Base-by-base conservation (phyloP, 805 yeast genomes). In the Kuraishia piskuri region DNA sequence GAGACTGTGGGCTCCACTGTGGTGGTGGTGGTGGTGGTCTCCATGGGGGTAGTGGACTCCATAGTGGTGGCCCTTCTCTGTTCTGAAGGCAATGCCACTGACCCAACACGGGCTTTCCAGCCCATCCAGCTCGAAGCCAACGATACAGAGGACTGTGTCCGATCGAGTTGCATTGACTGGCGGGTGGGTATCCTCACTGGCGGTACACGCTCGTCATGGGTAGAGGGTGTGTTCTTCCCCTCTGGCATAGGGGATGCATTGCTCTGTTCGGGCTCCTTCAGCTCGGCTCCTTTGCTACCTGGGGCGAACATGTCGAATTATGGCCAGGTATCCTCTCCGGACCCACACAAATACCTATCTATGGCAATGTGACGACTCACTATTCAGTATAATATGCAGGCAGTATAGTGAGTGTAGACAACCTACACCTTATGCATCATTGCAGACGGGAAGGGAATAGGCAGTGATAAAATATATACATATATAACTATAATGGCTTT, bases 141-240 rank as follows among this genome's bases (percentile, higher is more conserved):
- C 22, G 50, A 23, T 12, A 20, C 17, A 12, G 50, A 22, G 17
- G 50, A 48, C 14, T 48, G 50, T 22, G 26, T 25, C n/a, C 50
- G n/a, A 8, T 48, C 37, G 36, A 48, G 51, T 50, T 6, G 26
- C 49, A 5, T 48, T 55, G 50, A 24, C 55, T 22, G 50, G 51
- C 46, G 48, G 50, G 48, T 20, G 50, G 22, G 54, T 51, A 23
- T 19, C 54, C 22, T 63, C 79, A 1, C 72, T 83, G 17, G 79
- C 78, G 57, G 76, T 82, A 1, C 90, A 89, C 0, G 84, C 82
- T 55, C 62, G 81, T 1, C 79, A 82, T 54, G 67, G 90, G 22
- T 84, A 76, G 62, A 64, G 74, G 5, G 68, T 84, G 21, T 70
- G 73, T 4, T 84, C 78, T 56, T 69, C 74, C 17, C 76, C 83